Evolutionary conservation across 2,329 filamentous ascomycete genomes (phyloP), one percentile per base, ranked within the genome.

Genomic region (Cladophialophora carrionii): DNA sequence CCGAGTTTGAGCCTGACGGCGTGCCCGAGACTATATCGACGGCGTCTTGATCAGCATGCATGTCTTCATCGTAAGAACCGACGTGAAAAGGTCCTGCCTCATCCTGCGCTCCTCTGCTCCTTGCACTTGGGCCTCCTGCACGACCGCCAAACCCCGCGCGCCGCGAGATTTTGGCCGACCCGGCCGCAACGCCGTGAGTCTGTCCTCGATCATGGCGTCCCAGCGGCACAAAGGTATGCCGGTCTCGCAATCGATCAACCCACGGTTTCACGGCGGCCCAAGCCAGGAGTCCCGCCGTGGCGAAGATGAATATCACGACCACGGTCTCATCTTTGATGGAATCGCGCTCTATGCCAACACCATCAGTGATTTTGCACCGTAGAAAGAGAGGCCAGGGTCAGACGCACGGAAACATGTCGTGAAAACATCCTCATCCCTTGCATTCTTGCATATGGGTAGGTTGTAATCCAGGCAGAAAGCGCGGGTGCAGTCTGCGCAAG

Each of bases 291-390:
- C 85, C 83, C 8, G 83, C 81, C 1, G 87, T 89, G 32, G 85
- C 84, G 65, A 86, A 78, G 49, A 90, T 87, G 73, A 90, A 90
- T 29, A 88, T 82, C 65, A 86, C 84, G 1, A 90, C 87, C 2
- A 90, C 85, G 1, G 84, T 82, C 73, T 88, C 80, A 70, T 90
- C 87, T 73, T 89, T 89, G 20, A 83, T 79, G n/a, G 86, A 88
- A 73, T 90, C 87, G 62, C 87, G 79, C 72, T 89, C 84, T 86
- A 52, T 54, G 9, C 24, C 20, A 51, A 5, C 20, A 26, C 10
- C 48, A 8, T 26, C 22, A 49, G 49, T 9, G 31, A 12, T 32
- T 2, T 8, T 8, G 29, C 29, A 53, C 34, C 31, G 48, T 17
- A 7, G 12, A 48, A 26, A 22, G 10, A 14, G 34, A 29, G 3